Base-by-base conservation (phyloP, 129 eudicot genomes). In the Flaveria robusta region DNA sequence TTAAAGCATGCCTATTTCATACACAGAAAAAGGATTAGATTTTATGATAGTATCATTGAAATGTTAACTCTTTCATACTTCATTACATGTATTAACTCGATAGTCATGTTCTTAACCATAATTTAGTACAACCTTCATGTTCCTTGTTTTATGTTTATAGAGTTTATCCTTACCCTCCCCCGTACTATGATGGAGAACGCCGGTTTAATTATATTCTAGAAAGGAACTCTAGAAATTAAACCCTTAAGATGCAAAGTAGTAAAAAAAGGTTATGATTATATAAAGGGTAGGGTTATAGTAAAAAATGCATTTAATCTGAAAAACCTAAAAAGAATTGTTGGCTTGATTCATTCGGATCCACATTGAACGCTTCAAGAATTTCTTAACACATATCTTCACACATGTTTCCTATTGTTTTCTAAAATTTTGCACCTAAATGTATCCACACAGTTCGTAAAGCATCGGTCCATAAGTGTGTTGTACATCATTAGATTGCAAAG, bases 281-380 rank as follows among this genome's bases (percentile, higher is more conserved):
- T 29, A 29, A 29, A 29, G 1, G 34, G 34, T 29, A n/a, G n/a
- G n/a, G n/a, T n/a, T n/a, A n/a, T n/a, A n/a, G n/a, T n/a, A n/a
- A n/a, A n/a, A n/a, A n/a, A n/a, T n/a, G n/a, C n/a, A 29, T 29
- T 24, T 29, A 29, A 29, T 29, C 34, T 29, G 4, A 29, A 29
- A 29, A 29, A 3, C 5, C 34, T 29, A 29, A 29, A 29, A 29
- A 3, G 5, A 1, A 29, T 29, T 29, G 34, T 29, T 4, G 34
- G 34, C 34, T 29, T 29, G 5, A 29, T 87, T 86, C 88, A 89
- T 50, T 96, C 90, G 39, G n/a, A 85, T 88, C 22, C 93, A 91
- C 97, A 89, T 87, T 1, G 91, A 89, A 76, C 87, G 96, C 91
- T 87, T 87, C 85, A 92, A 41, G 74, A 92, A 92, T 86, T 92